Evolutionary conservation across 495 filamentous ascomycete genomes (phyloP).

Genomic region (Ramalina peruviana): DNA sequence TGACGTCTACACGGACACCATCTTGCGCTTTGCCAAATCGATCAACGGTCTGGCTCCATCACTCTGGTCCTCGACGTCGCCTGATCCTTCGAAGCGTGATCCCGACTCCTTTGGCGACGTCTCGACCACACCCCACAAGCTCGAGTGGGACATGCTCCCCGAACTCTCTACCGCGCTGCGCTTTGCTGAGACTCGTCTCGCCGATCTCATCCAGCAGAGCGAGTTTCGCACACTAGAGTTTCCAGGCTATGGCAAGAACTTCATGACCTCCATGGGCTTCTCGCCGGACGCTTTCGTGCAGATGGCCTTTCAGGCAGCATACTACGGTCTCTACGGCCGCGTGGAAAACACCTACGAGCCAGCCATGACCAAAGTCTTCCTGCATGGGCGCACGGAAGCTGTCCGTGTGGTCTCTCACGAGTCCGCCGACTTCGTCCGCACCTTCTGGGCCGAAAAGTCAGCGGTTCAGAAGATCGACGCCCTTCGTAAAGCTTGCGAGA

Average conservation of each 20-base stretch:
- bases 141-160: constrained; percentile 95
- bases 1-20: constrained; percentile 95
- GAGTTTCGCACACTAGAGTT: constrained; percentile 93
- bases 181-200: constrained; percentile 88
- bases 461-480: constrained; percentile 70
- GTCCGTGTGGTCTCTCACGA: constrained; percentile 75
- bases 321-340: constrained; percentile 91
- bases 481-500: constrained; percentile 67
- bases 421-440: constrained; percentile 71
- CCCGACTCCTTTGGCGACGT: constrained; percentile 90
- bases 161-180: constrained; percentile 83
- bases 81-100: constrained; percentile 88
- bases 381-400: constrained; percentile 90
- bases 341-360: constrained; percentile 95
- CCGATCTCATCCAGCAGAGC: constrained; percentile 91
- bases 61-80: constrained; percentile 80
- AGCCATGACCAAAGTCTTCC: constrained; percentile 90
- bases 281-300: constrained; percentile 96
- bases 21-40: constrained; percentile 84
- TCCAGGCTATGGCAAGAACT: constrained; percentile 81
- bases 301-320: constrained; percentile 98
- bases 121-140: constrained; percentile 82
- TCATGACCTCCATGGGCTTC: constrained; percentile 92
- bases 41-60: constrained; percentile 92
- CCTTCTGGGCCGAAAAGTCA: constrained; percentile 89